phyloP scores from a whole-genome alignment of 2,329 filamentous ascomycete species.

The Monosporascus sp. region DNA sequence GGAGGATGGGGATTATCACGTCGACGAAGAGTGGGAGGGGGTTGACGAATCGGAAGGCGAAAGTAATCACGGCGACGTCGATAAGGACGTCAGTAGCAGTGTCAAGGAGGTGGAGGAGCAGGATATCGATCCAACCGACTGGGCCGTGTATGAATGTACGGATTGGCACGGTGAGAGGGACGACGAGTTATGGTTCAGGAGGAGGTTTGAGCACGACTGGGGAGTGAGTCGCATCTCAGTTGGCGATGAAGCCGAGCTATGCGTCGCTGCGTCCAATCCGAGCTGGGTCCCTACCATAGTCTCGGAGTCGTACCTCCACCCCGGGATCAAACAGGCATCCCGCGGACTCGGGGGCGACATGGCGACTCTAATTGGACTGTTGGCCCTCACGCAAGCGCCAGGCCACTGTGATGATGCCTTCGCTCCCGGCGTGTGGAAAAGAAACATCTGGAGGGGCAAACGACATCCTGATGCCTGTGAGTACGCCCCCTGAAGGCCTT shows the following conservation, averaged over 20 bases:
- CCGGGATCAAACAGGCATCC: neutral
- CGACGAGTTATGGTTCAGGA: neutral
- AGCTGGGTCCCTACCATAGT: slow-evolving; percentile 2
- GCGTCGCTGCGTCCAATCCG: neutral
- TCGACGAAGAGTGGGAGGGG: neutral
- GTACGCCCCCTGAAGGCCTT: too few species aligned
- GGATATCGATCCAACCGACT: neutral
- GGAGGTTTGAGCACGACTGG: neutral
- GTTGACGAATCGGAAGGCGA: neutral
- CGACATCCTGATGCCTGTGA: neutral
- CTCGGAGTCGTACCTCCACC: neutral
- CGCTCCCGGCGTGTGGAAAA: neutral
- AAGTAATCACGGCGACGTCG: neutral
- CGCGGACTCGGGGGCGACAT: slow-evolving; percentile 1
- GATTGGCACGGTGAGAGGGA: neutral
- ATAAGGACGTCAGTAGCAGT: neutral
- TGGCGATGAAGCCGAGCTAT: neutral
- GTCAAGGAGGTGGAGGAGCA: neutral
- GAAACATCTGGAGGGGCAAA: neutral
- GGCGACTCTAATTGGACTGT: neutral
- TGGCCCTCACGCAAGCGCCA: neutral
- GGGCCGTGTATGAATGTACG: neutral
- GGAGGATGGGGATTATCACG: neutral
- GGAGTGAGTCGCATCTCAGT: neutral
- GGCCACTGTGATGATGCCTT: neutral